Conservation (phyloP, 2,329 filamentous ascomycete species). For the Ophiostoma sp. region DNA sequence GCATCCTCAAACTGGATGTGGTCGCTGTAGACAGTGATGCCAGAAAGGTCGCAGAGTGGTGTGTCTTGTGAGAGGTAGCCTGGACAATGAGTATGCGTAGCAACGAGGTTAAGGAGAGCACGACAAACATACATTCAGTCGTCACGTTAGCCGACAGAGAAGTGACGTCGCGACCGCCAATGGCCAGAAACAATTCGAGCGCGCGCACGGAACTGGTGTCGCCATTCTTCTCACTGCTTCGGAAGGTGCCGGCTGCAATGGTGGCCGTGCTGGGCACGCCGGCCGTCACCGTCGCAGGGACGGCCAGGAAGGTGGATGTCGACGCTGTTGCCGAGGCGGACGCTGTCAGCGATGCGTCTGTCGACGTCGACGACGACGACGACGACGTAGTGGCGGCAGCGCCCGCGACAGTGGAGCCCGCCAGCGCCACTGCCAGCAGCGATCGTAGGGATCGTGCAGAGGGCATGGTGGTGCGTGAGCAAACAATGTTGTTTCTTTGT, state of each 20-base stretch:
- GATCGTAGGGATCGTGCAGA: background rate
- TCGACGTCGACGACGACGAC: background rate
- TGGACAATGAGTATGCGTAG: background rate
- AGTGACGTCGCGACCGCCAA: background rate
- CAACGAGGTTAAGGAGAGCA: background rate
- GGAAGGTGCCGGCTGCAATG: slow-evolving; percentile 7
- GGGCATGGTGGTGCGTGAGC: background rate
- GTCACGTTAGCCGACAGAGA: background rate
- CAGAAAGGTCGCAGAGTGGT: slow-evolving; percentile 12
- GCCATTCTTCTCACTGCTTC: background rate
- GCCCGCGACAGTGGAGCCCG: background rate
- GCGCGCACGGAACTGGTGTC: slow-evolving; percentile 19
- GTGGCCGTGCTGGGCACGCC: slow-evolving; percentile 13
- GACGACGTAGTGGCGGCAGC: background rate
- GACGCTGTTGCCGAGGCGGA: background rate
- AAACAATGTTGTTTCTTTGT: background rate
- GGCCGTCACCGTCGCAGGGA: slow-evolving; percentile 9
- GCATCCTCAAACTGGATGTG: slow-evolving; percentile 4
- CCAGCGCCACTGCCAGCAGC: background rate
- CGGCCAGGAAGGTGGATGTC: background rate
- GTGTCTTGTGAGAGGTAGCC: slow-evolving; percentile 16
- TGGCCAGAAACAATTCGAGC: slow-evolving; percentile 18
- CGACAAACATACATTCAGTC: background rate
- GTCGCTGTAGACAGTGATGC: slow-evolving; percentile 19
- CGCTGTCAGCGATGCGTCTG: background rate